Evolutionary conservation across 2,329 filamentous ascomycete species (phyloP).

Genomic region (Hymenoscyphus linearis): DNA sequence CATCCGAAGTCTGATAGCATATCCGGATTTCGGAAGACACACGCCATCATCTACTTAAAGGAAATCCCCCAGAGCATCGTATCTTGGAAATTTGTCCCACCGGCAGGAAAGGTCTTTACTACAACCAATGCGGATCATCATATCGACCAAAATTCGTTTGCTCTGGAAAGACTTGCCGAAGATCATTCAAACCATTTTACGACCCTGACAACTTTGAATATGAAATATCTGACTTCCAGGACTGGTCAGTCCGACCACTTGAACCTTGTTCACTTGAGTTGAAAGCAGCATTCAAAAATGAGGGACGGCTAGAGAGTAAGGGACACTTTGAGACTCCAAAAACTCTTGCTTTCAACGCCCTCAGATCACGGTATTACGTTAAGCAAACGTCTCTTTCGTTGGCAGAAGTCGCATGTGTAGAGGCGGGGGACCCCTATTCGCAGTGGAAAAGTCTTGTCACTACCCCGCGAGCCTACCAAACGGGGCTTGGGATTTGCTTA

Average conservation of each 20-base stretch:
- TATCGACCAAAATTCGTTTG: conserved; percentile 7
- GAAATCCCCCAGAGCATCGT: neutral
- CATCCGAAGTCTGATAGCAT: neutral
- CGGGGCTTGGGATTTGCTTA: neutral
- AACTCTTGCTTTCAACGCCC: neutral
- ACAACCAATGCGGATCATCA: neutral
- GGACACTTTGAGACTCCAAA: neutral
- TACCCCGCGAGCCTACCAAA: neutral
- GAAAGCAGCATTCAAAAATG: neutral
- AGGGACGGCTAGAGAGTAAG: neutral
- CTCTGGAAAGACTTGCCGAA: neutral
- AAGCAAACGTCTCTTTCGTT: neutral
- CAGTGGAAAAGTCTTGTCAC: neutral
- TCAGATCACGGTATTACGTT: neutral
- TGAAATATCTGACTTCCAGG: conserved; percentile 4
- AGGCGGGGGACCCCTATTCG: neutral
- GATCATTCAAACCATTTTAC: conserved; percentile 5
- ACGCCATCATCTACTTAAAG: neutral
- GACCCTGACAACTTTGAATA: conserved; percentile 3
- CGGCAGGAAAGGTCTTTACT: conserved; percentile 2
- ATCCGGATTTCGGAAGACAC: conserved; percentile 5
- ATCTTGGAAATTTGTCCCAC: neutral
- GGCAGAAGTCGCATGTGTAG: neutral
- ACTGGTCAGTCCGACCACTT: conserved; percentile 3
- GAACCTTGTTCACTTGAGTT: neutral